phyloP scores from a whole-genome alignment of 148 eudicot genomes.

The Spergularia bocconei region DNA sequence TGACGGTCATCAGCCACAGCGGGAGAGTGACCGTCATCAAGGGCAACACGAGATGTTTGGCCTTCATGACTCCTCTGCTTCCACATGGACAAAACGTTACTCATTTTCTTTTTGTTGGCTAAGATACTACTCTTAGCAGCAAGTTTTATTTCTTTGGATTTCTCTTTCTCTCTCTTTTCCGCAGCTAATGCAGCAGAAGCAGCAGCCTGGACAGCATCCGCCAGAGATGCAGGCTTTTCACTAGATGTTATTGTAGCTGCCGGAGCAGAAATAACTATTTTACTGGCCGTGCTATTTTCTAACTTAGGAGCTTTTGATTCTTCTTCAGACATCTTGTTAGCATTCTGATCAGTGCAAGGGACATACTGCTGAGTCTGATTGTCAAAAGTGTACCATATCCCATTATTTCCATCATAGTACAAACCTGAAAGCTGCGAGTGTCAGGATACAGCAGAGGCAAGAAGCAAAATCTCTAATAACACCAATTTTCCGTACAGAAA shows the following conservation, averaged over 20 bases:
- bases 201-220: conserved; percentile 98
- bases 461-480: not conserved
- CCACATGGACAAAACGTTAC: conserved; percentile 86
- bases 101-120: conserved; percentile 96
- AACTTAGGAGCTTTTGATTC: conserved; percentile 56
- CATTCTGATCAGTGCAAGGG: conserved; percentile 75
- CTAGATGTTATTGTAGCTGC: conserved; percentile 74
- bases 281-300: conserved; percentile 50
- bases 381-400: conserved; percentile 87
- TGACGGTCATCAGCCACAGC: conserved; percentile 53
- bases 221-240: conserved; percentile 73
- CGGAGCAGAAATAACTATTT: conserved; percentile 92
- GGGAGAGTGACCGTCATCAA: conserved; percentile 52
- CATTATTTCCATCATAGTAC: conserved; percentile 93
- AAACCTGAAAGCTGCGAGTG: conserved; percentile 51
- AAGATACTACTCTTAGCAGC: conserved; percentile 92
- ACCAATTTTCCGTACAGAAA: not conserved
- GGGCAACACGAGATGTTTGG: conserved; percentile 83
- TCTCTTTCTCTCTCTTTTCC: conserved; percentile 94
- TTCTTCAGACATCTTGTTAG: conserved; percentile 42
- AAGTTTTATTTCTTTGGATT: conserved; percentile 81
- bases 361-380: conserved; percentile 78
- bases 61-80: conserved; percentile 98
- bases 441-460: conserved; percentile 8
- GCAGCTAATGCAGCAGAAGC: conserved; percentile 96